Evolutionary conservation across 257 asterid species (phyloP).

Genomic region (Solanum neorickii): DNA sequence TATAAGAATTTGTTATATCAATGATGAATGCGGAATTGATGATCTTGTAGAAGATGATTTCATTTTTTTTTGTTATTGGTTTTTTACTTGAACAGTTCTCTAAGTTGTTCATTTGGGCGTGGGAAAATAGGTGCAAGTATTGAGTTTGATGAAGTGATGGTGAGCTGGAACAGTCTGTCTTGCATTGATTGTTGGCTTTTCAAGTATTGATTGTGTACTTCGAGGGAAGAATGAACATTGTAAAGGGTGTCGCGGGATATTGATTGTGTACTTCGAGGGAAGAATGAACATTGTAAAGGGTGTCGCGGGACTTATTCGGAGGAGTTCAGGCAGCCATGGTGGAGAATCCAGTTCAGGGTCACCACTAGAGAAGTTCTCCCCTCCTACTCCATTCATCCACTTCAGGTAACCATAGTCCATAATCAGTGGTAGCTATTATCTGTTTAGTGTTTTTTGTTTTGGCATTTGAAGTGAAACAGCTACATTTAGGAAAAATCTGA

Average conservation of each 20-base stretch:
- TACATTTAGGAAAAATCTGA: neutral
- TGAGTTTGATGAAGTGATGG: slow-evolving; percentile 20
- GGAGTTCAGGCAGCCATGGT: slow-evolving; percentile 60
- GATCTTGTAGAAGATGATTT: neutral
- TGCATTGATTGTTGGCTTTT: slow-evolving; percentile 16
- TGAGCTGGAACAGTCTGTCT: slow-evolving; percentile 14
- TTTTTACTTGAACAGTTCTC: neutral
- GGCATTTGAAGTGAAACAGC: neutral
- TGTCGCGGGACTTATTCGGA: slow-evolving; percentile 86
- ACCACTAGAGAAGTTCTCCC: slow-evolving; percentile 48
- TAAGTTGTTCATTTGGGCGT: neutral
- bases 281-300: slow-evolving; percentile 92
- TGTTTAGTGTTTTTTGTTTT: neutral
- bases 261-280: slow-evolving; percentile 22
- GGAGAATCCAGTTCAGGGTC: slow-evolving; percentile 40
- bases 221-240: slow-evolving; percentile 69
- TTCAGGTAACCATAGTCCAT: slow-evolving; percentile 45
- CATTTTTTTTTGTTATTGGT: neutral
- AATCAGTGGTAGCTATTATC: neutral
- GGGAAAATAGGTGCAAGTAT: neutral
- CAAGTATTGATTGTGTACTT: slow-evolving; percentile 22
- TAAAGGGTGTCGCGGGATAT: slow-evolving; percentile 86
- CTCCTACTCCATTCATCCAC: slow-evolving; percentile 45
- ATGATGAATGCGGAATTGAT: neutral
- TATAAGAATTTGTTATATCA: neutral